phyloP scores from a whole-genome alignment of 2,329 filamentous ascomycete species.

The Thelonectria olida region DNA sequence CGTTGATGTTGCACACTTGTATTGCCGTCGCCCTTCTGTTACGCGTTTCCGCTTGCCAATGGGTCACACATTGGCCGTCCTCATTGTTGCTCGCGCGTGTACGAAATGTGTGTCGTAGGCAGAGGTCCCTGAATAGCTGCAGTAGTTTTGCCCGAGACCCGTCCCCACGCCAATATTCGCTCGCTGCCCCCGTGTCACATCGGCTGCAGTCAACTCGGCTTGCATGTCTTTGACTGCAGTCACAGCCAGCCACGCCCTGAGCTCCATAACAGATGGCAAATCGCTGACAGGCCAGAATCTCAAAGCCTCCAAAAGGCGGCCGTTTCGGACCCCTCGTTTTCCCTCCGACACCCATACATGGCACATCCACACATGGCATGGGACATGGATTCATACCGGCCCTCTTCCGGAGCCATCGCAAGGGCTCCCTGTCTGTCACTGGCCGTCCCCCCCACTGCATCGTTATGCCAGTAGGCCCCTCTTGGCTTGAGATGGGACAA shows the following conservation, averaged over 20 bases:
- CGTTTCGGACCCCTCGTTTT: slow-evolving; percentile 12
- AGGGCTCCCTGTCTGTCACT: slow-evolving; percentile 42
- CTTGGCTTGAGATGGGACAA: slow-evolving; percentile 22
- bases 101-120: no score
- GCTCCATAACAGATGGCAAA: slow-evolving; percentile 7
- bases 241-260: slow-evolving; percentile 9
- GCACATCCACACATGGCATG: slow-evolving; percentile 9
- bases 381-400: slow-evolving; percentile 23
- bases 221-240: slow-evolving; percentile 13
- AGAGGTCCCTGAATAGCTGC: background rate
- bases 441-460: slow-evolving; percentile 38
- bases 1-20: no score
- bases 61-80: background rate
- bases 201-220: slow-evolving; percentile 14
- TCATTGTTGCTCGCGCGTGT: no score
- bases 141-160: background rate
- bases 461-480: slow-evolving; percentile 28
- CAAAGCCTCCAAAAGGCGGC: slow-evolving; percentile 5
- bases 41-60: background rate
- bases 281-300: slow-evolving; percentile 3
- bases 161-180: slow-evolving; percentile 5
- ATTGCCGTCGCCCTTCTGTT: slow-evolving; percentile 6
- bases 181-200: slow-evolving; percentile 12
- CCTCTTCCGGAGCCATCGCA: slow-evolving; percentile 35
- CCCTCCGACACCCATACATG: slow-evolving; percentile 6